Conservation (phyloP, 2,329 filamentous ascomycete species). For the Alternaria triticimaculans region DNA sequence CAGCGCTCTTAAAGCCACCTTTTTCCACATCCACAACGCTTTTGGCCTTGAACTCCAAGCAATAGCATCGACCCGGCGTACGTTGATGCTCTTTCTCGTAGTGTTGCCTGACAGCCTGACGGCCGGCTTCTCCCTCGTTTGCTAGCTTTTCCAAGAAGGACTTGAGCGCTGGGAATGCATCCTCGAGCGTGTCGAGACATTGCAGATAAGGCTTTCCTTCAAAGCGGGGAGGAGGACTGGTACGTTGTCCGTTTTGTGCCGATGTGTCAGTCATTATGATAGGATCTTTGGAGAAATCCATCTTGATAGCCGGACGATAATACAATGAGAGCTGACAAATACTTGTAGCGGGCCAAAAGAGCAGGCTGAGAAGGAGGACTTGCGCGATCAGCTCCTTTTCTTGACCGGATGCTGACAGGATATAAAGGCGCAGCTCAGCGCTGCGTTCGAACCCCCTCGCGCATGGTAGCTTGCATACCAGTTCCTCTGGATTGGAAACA, state of each 20-base stretch:
- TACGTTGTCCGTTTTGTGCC: background rate
- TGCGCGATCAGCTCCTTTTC: background rate
- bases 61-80: background rate
- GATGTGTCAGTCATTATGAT: background rate
- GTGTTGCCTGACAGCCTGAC: background rate
- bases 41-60: background rate
- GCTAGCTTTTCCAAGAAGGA: conserved; percentile 6
- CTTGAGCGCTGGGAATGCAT: conserved; percentile 3
- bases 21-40: background rate
- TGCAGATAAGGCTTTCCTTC: background rate
- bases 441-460: background rate
- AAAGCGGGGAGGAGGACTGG: background rate
- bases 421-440: background rate
- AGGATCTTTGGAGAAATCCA: background rate
- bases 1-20: background rate
- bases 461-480: background rate
- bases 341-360: background rate
- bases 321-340: background rate
- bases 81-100: background rate
- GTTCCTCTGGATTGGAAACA: background rate
- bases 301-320: background rate
- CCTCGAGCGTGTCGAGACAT: background rate
- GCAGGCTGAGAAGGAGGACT: background rate
- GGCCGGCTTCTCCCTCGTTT: conserved; percentile 1
- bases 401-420: background rate